Evolutionary conservation across 176 grass and related monocot species (phyloP), one percentile per base, ranked within the genome.

Genomic region (Lolium perenne): DNA sequence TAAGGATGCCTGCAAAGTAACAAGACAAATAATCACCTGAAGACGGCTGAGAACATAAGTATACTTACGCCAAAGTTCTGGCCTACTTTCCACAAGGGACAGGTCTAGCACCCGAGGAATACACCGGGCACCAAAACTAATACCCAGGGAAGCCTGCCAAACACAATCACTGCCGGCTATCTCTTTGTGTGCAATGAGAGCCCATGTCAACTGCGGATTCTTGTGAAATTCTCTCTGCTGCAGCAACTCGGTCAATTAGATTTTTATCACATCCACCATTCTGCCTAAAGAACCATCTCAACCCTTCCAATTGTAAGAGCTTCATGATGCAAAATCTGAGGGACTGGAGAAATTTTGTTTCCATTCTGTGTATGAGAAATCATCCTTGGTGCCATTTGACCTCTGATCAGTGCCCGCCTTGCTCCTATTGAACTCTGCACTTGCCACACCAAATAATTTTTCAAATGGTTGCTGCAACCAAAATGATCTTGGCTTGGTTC

Each of bases 11-110:
- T 29, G 26, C 50, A 59, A 76, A 32, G 71, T 21, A 51, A 16
- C 3, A 46, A 25, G 6, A 10, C 6, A 7, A 26, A 64, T 26
- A 26, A 65, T 88, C 78, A 95, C 95, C 95, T 98, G 93, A 68
- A 98, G 95, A 32, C 89, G 91, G 78, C 95, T 95, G 18, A 98
- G 93, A 76, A 95, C 89, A 45, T 92, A 95, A 51, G 95, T 95
- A 60, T 95, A 95, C 86, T 98, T 98, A 25, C 95, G 93, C 95
- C 93, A 93, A 57, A 95, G 87, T 76, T 98, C 95, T 46, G 93
- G 95, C 80, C 95, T 92, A 38, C 83, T 98, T 85, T 98, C 93
- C 53, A 81, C 89, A 23, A 83, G 83, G 17, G 83, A 93, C 43
- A 98, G 61, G 62, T 92, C 89, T n/a, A 98, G 68, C 29, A 93